Evolutionary conservation across 1,139 yeast genomes (phyloP), one percentile per base, ranked within the genome.

Genomic region (Magnusiomyces paraingens): DNA sequence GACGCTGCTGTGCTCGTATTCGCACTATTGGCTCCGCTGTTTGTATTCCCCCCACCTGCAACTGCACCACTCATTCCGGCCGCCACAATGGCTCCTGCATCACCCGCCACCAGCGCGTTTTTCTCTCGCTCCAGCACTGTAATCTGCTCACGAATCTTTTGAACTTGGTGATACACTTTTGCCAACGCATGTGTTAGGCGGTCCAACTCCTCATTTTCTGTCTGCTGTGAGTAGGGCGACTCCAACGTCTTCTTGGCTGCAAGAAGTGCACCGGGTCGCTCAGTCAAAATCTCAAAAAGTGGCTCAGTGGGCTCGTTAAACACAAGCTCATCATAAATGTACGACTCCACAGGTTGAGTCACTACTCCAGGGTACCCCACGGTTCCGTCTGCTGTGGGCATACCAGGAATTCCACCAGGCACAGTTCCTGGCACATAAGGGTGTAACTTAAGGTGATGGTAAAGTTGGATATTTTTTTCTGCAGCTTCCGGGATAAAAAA

Each of bases 251-350:
- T 75, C 57, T 76, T 77, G 52, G 81, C 79, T 0, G 95, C 94
- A 48, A 90, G 70, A 53, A 85, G 64, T 52, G 88, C 86, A 35
- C 89, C 84, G 1, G 97, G 95, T 57, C 79, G 77, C 47, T 78
- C 71, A 10, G 96, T 88, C 62, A 93, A 75, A 6, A 83, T 73
- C 60, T 86, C 88, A 69, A 93, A 91, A 69, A 90, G 81, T 32
- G 79, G 78, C 63, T 93, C 98, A 1, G 97, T 90, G 1, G 99
- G 99, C 67, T 93, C 99, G 66, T 87, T 90, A 66, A 94, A 93
- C 11, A 93, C 96, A 41, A 93, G 73, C 67, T 93, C 99, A 65
- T 93, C 99, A 66, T 86, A 93, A 47, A 85, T 74, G 3, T 86
- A 80, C 48, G 93, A 82, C 62, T 88, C 83, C 3, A 84, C 86